Conservation (phyloP, 2,329 filamentous ascomycete genomes). For the Epichloe glyceriae region DNA sequence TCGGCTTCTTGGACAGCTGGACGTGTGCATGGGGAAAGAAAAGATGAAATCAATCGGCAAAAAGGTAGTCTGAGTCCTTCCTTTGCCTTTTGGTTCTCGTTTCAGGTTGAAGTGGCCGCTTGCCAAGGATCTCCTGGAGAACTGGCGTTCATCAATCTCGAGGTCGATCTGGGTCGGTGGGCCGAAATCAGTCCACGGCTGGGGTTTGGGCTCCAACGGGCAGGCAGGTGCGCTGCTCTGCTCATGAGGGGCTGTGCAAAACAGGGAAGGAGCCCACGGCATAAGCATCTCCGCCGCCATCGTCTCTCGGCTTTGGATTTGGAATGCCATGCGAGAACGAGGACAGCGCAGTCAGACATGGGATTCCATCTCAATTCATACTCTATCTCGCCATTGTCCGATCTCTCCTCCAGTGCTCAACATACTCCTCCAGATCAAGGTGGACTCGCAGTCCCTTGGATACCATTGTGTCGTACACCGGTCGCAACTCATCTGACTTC, state of each 20-base stretch:
- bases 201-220: no score
- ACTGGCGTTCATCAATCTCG: background rate
- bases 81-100: background rate
- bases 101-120: background rate
- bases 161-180: no score
- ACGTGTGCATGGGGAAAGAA: background rate
- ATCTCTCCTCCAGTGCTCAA: slow-evolving; percentile 19
- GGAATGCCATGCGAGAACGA: background rate
- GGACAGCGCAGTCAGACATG: no score
- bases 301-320: background rate
- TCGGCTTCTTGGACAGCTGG: background rate
- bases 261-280: background rate
- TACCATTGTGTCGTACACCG: slow-evolving; percentile 33
- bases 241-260: background rate
- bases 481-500: slow-evolving; percentile 34
- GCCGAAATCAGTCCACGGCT: no score
- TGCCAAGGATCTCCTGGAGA: background rate
- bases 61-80: background rate
- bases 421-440: slow-evolving; percentile 37
- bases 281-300: background rate
- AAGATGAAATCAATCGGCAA: background rate
- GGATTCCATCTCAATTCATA: background rate
- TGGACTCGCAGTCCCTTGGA: slow-evolving; percentile 37
- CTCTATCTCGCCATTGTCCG: slow-evolving; percentile 3
- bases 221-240: no score